Base-by-base conservation (phyloP, 345 rosid genomes). In the Dimocarpus longan region DNA sequence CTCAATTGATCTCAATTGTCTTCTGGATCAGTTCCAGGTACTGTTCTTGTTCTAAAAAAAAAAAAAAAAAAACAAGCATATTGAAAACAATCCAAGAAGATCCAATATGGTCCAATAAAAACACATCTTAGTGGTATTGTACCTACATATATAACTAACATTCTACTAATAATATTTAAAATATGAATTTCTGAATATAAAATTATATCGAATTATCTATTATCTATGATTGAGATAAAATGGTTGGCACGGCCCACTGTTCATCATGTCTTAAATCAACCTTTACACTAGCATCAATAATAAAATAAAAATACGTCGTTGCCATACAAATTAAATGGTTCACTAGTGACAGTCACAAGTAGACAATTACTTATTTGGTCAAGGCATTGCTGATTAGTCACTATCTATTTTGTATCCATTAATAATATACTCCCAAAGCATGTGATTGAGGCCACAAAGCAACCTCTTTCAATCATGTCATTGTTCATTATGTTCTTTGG, bases 371-470 rank as follows among this genome's bases (percentile, higher is more conserved):
- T 4, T 32, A 8, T 72, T 72, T 1, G 50, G 44, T 57, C 39
- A 71, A 42, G 74, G 42, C n/a, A 39, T 21, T 39, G 50, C 37
- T 1, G 37, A 32, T 2, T 32, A 2, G 37, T 32, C 37, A 32
- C 37, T 32, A 2, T 64, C 18, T 64, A 3, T 21, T 0, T 46
- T n/a, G 10, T 32, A 18, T 43, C 40, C 42, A 22, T 42, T 74
- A 60, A 64, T 48, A 57, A 64, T 48, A 57, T 44, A 48, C n/a
- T 65, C 12, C 62, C 37, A 66, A 21, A 71, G 50, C 80, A 81
- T 66, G 77, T 77, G 84, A 68, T 1, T 57, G 28, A 76, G 54
- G 15, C 59, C 65, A 54, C 52, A 52, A 52, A 39, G 12, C n/a
- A 46, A 43, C 18, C 59, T 43, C 57, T 63, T 64, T 65, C 19